A percentile compares a stretch with the other conserved stretches of the same genome.
Conservation (phyloP, 228 moss, liverwort and hornwort species). For the Sphagnum magellanicum region DNA sequence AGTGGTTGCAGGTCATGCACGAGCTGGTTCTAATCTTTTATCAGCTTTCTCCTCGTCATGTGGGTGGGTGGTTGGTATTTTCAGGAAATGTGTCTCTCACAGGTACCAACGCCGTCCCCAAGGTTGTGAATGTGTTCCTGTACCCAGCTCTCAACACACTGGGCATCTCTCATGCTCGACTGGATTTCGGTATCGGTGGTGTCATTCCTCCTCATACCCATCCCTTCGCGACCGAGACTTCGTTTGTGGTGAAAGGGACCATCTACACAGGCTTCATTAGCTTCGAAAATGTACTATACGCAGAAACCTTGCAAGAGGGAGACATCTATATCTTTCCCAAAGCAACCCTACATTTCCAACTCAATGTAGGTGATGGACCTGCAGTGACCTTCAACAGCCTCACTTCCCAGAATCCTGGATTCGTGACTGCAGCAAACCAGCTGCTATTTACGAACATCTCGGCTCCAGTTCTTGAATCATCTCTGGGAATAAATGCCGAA, state of each 20-base stretch:
- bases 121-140: no score
- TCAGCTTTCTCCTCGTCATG: no score
- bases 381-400: slow-evolving; percentile 7
- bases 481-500: slow-evolving; percentile 4
- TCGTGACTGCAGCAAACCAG: slow-evolving; percentile 34
- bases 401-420: slow-evolving; percentile 14
- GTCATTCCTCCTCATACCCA: slow-evolving; percentile 27
- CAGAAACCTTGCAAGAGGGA: slow-evolving; percentile 3
- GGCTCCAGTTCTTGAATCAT: slow-evolving; percentile 19
- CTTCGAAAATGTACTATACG: slow-evolving; percentile 4
- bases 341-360: slow-evolving; percentile 4
- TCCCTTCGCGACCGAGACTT: neutral
- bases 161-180: slow-evolving; percentile 34
- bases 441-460: slow-evolving; percentile 27
- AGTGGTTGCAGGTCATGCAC: no score
- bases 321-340: slow-evolving; percentile 4
- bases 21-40: no score
- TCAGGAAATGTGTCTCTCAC: no score
- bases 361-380: slow-evolving; percentile 3
- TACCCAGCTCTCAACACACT: slow-evolving; percentile 42
- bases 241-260: neutral
- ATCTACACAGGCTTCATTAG: slow-evolving; percentile 23
- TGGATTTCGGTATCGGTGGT: slow-evolving; percentile 32
- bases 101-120: no score
- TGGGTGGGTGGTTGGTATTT: no score